Base-by-base conservation (phyloP, 2,329 filamentous ascomycete genomes). In the Calonectria crousiana region DNA sequence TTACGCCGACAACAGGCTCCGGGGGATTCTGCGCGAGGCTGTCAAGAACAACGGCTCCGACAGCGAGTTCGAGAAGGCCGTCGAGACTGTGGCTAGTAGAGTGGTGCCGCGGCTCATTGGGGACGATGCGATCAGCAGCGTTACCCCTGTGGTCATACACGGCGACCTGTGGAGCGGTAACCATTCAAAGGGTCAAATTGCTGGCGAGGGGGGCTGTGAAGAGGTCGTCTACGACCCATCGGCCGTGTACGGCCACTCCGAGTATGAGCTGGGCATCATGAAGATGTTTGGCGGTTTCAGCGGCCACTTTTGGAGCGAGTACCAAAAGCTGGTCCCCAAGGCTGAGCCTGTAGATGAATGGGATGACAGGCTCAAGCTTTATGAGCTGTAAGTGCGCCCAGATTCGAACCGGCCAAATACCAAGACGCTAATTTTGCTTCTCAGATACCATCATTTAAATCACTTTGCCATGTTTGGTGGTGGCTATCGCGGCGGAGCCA, bases 141-240 rank as follows among this genome's bases (percentile, higher is more conserved):
- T 97, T 32, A 87, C 83, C n/a, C 95, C 96, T 0, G 95, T 97
- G 0, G 90, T 98, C 8, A 88, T 98, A 0, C 96, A 98, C 81
- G 96, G 96, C 0, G 96, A 98, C 85, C 84, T 98, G n/a, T 98
- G 96, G 96, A 94, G 92, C 77, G 96, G 96, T 0, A 98, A 98
- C 83, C 92, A 94, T 65, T 91, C 92, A 14, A 84, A 87, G 4
- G 95, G 94, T 0, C 87, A 87, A 52, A 93, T 98, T 67, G 88
- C 88, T 0, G 88, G 87, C 2, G 79, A 82, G 38, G 88, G 88
- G 0, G 88, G 87, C 1, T 85, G 88, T 0, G 94, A 96, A 77
- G 93, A 95, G 77, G 91, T 98, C 0, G 91, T 98, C 1, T 98
- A 92, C 81, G 96, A 98, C 82, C 92, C 95, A 0, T 93, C 93